phyloP scores from a whole-genome alignment of 1,139 yeast genomes.

The Taphrina betulina region DNA sequence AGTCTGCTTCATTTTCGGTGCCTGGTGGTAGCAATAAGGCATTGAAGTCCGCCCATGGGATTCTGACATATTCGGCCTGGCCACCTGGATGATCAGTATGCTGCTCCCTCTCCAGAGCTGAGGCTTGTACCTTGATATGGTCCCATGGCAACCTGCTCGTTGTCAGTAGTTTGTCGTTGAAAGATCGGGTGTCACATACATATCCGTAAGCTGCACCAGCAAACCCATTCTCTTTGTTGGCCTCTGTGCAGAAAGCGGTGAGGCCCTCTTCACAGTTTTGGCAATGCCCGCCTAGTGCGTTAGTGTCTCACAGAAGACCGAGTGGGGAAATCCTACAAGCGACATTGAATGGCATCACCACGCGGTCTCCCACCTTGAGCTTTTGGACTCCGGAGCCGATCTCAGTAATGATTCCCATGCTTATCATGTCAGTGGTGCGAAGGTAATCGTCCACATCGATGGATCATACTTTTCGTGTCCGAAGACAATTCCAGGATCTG shows the following conservation, averaged over 20 bases:
- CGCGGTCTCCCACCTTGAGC: conserved; percentile 51
- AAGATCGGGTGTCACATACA: background rate
- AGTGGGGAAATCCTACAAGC: conserved; percentile 46
- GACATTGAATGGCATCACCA: conserved; percentile 50
- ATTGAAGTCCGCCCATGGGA: conserved; percentile 54
- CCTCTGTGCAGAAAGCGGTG: conserved; percentile 48
- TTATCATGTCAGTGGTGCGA: too few species aligned
- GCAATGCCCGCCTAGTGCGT: conserved; percentile 46
- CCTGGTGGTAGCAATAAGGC: conserved; percentile 26
- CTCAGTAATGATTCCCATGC: conserved; percentile 49
- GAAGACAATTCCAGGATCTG: conserved; percentile 49
- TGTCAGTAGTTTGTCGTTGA: too few species aligned
- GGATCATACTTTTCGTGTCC: conserved; percentile 60
- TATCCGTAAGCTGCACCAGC: conserved; percentile 27
- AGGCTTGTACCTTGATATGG: conserved; percentile 38
- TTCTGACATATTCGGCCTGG: conserved; percentile 60
- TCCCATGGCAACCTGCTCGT: conserved; percentile 27
- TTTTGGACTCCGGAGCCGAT: conserved; percentile 46
- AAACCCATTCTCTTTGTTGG: conserved; percentile 26
- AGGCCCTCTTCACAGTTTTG: conserved; percentile 34
- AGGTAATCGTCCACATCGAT: too few species aligned
- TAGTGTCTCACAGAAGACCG: background rate
- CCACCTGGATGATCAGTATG: conserved; percentile 47
- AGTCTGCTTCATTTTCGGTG: conserved; percentile 21
- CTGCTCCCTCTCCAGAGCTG: conserved; percentile 45